Evolutionary conservation across 1,284 basidiomycete species (phyloP).

Genomic region (Phlebopus sp.): DNA sequence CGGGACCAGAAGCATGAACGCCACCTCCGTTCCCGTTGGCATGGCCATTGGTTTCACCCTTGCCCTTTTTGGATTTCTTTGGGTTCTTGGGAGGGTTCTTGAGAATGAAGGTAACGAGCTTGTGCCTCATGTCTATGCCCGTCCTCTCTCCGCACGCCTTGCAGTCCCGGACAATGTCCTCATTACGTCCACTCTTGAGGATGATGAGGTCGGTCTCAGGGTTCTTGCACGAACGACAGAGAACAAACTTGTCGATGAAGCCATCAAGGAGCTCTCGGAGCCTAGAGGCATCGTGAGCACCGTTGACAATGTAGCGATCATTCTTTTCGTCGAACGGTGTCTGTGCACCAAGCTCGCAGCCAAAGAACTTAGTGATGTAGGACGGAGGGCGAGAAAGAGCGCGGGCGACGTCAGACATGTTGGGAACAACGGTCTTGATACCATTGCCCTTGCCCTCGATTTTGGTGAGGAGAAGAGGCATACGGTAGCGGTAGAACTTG

Average conservation of each 20-base stretch:
- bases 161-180: conserved; percentile 94
- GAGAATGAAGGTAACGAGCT: conserved; percentile 93
- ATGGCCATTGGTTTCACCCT: conserved; percentile 46
- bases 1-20: conserved; percentile 29
- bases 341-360: conserved; percentile 97
- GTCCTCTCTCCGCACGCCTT: conserved; percentile 97
- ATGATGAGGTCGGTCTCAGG: conserved; percentile 97
- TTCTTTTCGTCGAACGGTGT: conserved; percentile 95
- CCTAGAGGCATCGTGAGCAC: conserved; percentile 89
- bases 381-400: conserved; percentile 93
- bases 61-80: conserved; percentile 77
- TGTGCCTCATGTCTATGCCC: conserved; percentile 95
- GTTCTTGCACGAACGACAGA: conserved; percentile 98
- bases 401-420: conserved; percentile 98
- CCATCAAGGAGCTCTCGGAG: conserved; percentile 94
- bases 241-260: conserved; percentile 98
- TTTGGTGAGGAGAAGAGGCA: conserved; percentile 95
- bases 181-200: conserved; percentile 67
- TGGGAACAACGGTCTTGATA: conserved; percentile 98
- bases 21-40: conserved; percentile 52
- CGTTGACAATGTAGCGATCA: conserved; percentile 98
- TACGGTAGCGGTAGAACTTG: conserved; percentile 91
- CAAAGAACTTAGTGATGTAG: conserved; percentile 99
- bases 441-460: conserved; percentile 99
- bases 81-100: conserved; percentile 94